Base-by-base conservation (phyloP, 176 grass and related monocot species). In the Pharus latifolius region DNA sequence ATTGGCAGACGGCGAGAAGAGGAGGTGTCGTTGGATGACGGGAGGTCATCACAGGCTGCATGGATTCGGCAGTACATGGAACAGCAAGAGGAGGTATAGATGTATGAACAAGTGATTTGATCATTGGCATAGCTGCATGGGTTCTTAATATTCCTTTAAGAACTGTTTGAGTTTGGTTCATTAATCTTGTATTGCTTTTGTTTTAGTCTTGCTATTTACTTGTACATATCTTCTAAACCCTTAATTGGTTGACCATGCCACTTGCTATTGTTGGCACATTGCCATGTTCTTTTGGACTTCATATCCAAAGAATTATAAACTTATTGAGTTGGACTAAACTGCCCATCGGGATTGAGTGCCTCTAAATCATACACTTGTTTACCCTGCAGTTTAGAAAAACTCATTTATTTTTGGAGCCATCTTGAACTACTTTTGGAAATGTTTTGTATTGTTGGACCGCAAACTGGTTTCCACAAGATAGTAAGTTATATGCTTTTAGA, bases 31-130 rank as follows among this genome's bases (percentile, higher is more conserved):
- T 70, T 98, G 66, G 94, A 98, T 75, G 65, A 83, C 26, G 89
- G 89, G 52, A 81, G 66, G 33, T 87, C 61, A 19, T 92, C 81
- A 6, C 89, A 93, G 38, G 87, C 87, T 48, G 86, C 87, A 41
- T 98, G 94, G 94, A 98, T 98, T 67, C 87, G 67, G 41, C 94
- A 93, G 42, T 98, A 98, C 72, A 87, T 98, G 94, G 94, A 98
- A 71, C 84, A 83, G 14, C 80, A 98, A 85, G 83, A 97, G 60
- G 89, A 97, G 73, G 89, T 88, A 81, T 64, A 62, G n/a, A 79
- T 68, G 46, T 18, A 45, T n/a, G 10, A 53, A 72, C 57, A 67
- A 53, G 23, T 51, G 49, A 69, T 35, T 51, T 46, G 33, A 35
- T 53, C 60, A 32, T 15, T 41, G 16, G 27, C 51, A 28, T 63